Evolutionary conservation across 257 asterid genomes (phyloP).

Genomic region (Sherardia arvensis): DNA sequence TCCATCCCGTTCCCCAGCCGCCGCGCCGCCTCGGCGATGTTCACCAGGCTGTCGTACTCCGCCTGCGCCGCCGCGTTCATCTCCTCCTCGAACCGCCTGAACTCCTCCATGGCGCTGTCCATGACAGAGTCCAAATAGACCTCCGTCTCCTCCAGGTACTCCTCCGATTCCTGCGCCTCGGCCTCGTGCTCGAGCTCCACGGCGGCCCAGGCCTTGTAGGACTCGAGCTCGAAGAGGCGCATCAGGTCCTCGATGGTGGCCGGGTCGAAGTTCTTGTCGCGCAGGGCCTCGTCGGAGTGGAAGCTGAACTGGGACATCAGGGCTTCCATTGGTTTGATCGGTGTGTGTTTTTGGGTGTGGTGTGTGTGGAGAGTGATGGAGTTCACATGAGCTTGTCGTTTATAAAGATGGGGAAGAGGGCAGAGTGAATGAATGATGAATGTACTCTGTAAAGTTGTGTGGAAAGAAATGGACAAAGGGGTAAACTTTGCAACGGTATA

Average conservation of each 20-base stretch:
- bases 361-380: constrained; percentile 13
- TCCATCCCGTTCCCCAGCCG: constrained; percentile 52
- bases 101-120: constrained; percentile 93
- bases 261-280: constrained; percentile 69
- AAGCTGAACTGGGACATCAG: constrained; percentile 52
- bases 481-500: constrained; percentile 6
- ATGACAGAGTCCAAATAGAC: constrained; percentile 55
- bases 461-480: background rate
- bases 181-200: constrained; percentile 48
- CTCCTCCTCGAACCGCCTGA: constrained; percentile 63
- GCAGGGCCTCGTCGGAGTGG: constrained; percentile 54
- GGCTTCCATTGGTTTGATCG: constrained; percentile 45
- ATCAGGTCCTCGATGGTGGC: constrained; percentile 58
- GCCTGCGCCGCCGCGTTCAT: constrained; percentile 35
- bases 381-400: constrained; percentile 5
- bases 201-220: constrained; percentile 86
- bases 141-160: constrained; percentile 37
- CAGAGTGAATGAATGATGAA: background rate
- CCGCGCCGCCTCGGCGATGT: constrained; percentile 45
- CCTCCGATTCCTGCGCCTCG: constrained; percentile 31
- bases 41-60: constrained; percentile 42
- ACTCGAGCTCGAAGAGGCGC: constrained; percentile 74
- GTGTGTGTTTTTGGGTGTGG: background rate
- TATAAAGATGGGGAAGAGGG: background rate
- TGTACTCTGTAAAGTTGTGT: background rate